phyloP scores from a whole-genome alignment of 768 basidiomycete genomes.

The Mycena albidolilacea region DNA sequence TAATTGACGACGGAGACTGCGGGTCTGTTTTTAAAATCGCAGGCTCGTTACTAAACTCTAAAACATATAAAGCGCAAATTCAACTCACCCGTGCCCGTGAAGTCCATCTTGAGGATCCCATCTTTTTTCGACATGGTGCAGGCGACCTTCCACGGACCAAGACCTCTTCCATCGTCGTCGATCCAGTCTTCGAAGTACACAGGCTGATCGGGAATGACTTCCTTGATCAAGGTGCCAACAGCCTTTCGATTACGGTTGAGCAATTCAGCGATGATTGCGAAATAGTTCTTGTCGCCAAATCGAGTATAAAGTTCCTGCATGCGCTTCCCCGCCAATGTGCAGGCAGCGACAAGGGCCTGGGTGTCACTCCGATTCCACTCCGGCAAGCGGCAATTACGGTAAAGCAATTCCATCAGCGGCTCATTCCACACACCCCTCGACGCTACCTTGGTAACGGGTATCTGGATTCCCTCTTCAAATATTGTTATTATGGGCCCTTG shows the following conservation, averaged over 20 bases:
- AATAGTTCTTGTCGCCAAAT: constrained; percentile 36
- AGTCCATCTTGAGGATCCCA: constrained; percentile 25
- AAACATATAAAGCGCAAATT: not conserved
- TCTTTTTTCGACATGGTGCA: constrained; percentile 36
- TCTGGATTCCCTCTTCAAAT: constrained; percentile 34
- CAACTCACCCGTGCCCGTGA: constrained; percentile 21
- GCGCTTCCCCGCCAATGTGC: constrained; percentile 19
- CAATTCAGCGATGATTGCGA: constrained; percentile 31
- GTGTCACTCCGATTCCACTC: constrained; percentile 34
- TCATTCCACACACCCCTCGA: constrained; percentile 33
- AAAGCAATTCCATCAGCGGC: constrained; percentile 31
- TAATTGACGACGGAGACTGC: constrained; percentile 37
- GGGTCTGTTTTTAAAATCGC: constrained; percentile 36
- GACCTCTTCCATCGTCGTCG: constrained; percentile 39
- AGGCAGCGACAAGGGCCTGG: constrained; percentile 31
- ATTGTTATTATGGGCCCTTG: not conserved
- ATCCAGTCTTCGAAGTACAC: constrained; percentile 40
- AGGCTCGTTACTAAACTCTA: not conserved
- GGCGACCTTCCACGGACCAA: constrained; percentile 40
- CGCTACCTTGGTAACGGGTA: constrained; percentile 26
- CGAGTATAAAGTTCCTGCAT: constrained; percentile 32
- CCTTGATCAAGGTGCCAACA: constrained; percentile 34
- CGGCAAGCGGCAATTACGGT: constrained; percentile 33
- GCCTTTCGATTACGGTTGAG: constrained; percentile 39
- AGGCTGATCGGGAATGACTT: constrained; percentile 37